Conservation (phyloP, 2,329 filamentous ascomycete genomes). For the Phialocephala sp. region DNA sequence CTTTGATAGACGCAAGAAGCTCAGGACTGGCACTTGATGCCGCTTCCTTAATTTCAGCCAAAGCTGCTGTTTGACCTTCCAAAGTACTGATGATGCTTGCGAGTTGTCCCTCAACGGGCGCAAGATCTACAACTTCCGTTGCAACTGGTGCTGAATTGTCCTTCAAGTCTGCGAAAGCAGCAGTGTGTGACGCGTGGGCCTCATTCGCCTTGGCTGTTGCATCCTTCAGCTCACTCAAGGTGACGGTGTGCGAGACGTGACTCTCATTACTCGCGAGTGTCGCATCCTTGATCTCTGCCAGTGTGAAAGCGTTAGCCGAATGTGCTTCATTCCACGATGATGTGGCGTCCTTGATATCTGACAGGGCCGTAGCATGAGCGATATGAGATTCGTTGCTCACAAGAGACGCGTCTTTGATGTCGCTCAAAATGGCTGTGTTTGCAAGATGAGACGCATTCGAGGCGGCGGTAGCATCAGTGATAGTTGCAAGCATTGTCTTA, state of each 20-base stretch:
- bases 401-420: slow-evolving; percentile 32
- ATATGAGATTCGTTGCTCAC: slow-evolving; percentile 22
- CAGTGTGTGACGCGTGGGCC: slow-evolving; percentile 24
- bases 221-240: slow-evolving; percentile 33
- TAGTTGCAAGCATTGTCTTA: slow-evolving; percentile 11
- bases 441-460: slow-evolving; percentile 27
- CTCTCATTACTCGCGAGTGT: slow-evolving; percentile 17
- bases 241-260: slow-evolving; percentile 23
- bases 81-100: slow-evolving; percentile 31
- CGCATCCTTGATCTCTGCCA: slow-evolving; percentile 34
- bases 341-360: slow-evolving; percentile 28
- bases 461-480: slow-evolving; percentile 21
- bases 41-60: slow-evolving; percentile 30
- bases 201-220: slow-evolving; percentile 21
- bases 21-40: slow-evolving; percentile 19
- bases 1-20: slow-evolving; percentile 25
- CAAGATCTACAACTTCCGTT: slow-evolving; percentile 20
- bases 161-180: slow-evolving; percentile 31
- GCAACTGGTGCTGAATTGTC: background rate
- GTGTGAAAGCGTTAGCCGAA: slow-evolving; percentile 17
- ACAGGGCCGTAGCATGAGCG: slow-evolving; percentile 23
- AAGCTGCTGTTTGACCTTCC: slow-evolving; percentile 25
- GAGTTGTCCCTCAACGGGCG: slow-evolving; percentile 31
- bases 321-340: slow-evolving; percentile 23
- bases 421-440: slow-evolving; percentile 21